Conservation (phyloP, 371 early-diverging fungal species). For the Fennellomyces sp. region DNA sequence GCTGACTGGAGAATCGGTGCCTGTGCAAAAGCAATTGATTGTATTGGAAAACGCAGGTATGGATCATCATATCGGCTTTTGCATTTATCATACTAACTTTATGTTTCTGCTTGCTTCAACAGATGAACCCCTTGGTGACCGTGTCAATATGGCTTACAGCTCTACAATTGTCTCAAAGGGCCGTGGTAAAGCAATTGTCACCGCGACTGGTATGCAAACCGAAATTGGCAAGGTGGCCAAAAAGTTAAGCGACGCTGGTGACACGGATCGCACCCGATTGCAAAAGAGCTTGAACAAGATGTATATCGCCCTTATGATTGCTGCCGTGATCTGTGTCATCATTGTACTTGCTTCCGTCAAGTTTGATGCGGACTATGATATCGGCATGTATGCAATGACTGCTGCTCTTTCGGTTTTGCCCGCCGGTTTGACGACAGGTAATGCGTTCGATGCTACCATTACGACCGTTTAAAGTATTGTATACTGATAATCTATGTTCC, state of each 20-base stretch:
- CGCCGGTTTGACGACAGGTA: constrained; percentile 88
- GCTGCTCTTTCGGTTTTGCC: constrained; percentile 94
- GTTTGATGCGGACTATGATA: constrained; percentile 26
- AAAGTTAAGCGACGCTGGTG: constrained; percentile 69
- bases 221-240: constrained; percentile 89
- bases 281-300: constrained; percentile 74
- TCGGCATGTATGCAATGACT: constrained; percentile 29
- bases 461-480: no score
- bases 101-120: neutral
- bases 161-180: constrained; percentile 56
- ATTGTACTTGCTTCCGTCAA: constrained; percentile 37
- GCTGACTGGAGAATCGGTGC: constrained; percentile 83
- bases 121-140: constrained; percentile 48
- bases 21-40: constrained; percentile 59
- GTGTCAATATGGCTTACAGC: constrained; percentile 62
- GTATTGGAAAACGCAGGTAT: constrained; percentile 23
- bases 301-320: constrained; percentile 66
- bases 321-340: constrained; percentile 41
- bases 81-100: neutral
- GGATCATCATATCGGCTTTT: neutral
- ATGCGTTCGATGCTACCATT: no score
- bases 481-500: neutral
- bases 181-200: constrained; percentile 66
- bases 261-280: constrained; percentile 67
- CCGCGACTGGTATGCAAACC: constrained; percentile 78